Base-by-base conservation (phyloP, 257 asterid species). In the Anisodus tanguticus region DNA sequence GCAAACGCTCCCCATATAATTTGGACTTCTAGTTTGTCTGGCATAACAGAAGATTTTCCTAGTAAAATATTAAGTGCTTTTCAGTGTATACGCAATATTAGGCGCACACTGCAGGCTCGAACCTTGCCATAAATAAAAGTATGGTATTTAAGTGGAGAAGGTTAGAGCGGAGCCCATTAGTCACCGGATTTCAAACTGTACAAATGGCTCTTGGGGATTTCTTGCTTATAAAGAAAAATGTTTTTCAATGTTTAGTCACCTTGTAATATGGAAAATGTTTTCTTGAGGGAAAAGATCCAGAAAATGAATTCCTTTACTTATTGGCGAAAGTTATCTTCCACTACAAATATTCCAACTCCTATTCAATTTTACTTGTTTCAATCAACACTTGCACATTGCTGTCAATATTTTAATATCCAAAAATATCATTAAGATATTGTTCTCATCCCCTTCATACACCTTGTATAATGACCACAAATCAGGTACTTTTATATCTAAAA, bases 21-120 rank as follows among this genome's bases (percentile, higher is more conserved):
- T 51, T 53, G 62, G 2, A 47, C n/a, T 51, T 76, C 43, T 51
- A 70, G 57, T 41, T 35, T 41, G 79, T 71, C 45, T 22, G 17
- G 79, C 58, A 71, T 26, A 45, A 45, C 37, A 41, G 22, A 8
- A 69, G 15, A 39, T 69, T 39, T 69, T 5, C 76, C 76, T 39
- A 74, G 81, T 74, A 74, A 49, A 74, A 11, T 74, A 49, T 49
- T 49, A 57, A 49, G 60, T 74, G 45, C 26, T 74, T 51, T 74
- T 49, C 60, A 49, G 81, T 74, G 81, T 22, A 49, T 67, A 67
- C 2, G 10, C 76, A 67, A 37, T 16, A 67, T 37, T 6, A 12
- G 47, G 45, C 9, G 12, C 45, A 74, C n/a, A 15, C 4, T 53
- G 19, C 8, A 41, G 19, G 39, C 5, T 49, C 43, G 2, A 72